phyloP scores from a whole-genome alignment of 495 filamentous ascomycete species.

The Delitschia confertaspora region DNA sequence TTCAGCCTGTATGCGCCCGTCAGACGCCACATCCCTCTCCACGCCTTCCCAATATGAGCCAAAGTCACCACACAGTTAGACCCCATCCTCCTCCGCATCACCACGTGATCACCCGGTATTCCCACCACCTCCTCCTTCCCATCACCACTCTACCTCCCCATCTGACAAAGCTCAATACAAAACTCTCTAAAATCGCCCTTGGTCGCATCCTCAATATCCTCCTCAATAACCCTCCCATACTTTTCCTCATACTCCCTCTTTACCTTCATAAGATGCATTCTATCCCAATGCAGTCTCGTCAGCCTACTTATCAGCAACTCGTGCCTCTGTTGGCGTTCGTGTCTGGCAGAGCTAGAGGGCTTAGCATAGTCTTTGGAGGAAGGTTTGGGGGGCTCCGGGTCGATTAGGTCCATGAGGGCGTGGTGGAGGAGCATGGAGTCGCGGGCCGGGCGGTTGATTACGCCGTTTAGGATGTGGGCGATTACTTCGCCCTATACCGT shows the following conservation, averaged over 20 bases:
- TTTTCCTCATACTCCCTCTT: slow-evolving; percentile 36
- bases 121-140: background rate
- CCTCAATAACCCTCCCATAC: slow-evolving; percentile 30
- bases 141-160: slow-evolving; percentile 8
- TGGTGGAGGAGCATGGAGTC: slow-evolving; percentile 93
- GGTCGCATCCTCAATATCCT: slow-evolving; percentile 33
- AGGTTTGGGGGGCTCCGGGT: slow-evolving; percentile 10
- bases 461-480: slow-evolving; percentile 91
- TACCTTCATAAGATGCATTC: slow-evolving; percentile 30
- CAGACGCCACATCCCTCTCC: too few relatives aligned
- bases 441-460: slow-evolving; percentile 89
- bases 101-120: background rate
- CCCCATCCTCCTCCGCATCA: background rate
- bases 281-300: slow-evolving; percentile 37
- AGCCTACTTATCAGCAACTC: slow-evolving; percentile 37
- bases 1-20: too few relatives aligned
- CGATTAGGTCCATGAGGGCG: slow-evolving; percentile 52
- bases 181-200: slow-evolving; percentile 34
- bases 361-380: slow-evolving; percentile 19
- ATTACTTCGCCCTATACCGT: slow-evolving; percentile 74
- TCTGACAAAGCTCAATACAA: slow-evolving; percentile 29
- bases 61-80: background rate
- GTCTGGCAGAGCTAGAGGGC: slow-evolving; percentile 15
- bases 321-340: slow-evolving; percentile 30
- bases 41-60: too few relatives aligned